These are phyloP conservation scores for Penstemon eatonii DNA, from an alignment of 257 asterid species.

Conservation along the genomic window DNA sequence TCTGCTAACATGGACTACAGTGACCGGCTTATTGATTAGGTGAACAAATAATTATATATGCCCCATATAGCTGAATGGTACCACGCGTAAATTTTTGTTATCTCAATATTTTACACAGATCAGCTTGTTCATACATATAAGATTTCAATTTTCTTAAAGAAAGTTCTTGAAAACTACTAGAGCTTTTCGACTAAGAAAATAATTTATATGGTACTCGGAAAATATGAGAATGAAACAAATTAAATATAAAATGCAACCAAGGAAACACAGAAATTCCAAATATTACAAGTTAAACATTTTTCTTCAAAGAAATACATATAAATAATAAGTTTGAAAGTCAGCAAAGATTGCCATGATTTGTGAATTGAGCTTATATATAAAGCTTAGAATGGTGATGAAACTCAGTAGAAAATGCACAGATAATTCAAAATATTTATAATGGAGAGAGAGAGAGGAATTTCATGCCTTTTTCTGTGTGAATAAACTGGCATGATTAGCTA, in stretches of 20 bases:
- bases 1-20: conserved; percentile 4
- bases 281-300: conserved; percentile 15
- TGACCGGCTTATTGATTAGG: neutral
- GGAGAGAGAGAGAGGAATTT: conserved; percentile 25
- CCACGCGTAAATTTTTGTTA: neutral
- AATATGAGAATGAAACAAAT: conserved; percentile 18
- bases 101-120: too few relatives aligned
- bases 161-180: neutral
- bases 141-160: neutral
- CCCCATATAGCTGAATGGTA: neutral
- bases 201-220: neutral
- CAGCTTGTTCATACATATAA: neutral
- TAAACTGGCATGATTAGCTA: conserved; percentile 46
- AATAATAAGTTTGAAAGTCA: neutral
- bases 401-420: conserved; percentile 9
- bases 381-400: conserved; percentile 4
- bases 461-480: conserved; percentile 64
- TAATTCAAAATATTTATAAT: conserved; percentile 15
- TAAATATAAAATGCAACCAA: conserved; percentile 3
- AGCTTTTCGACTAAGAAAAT: neutral
- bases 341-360: conserved; percentile 5
- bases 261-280: neutral
- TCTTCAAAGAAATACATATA: neutral
- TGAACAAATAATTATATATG: conserved; percentile 5
- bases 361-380: neutral